Conservation (phyloP, 345 rosid genomes). For the Aquilaria malaccensis region DNA sequence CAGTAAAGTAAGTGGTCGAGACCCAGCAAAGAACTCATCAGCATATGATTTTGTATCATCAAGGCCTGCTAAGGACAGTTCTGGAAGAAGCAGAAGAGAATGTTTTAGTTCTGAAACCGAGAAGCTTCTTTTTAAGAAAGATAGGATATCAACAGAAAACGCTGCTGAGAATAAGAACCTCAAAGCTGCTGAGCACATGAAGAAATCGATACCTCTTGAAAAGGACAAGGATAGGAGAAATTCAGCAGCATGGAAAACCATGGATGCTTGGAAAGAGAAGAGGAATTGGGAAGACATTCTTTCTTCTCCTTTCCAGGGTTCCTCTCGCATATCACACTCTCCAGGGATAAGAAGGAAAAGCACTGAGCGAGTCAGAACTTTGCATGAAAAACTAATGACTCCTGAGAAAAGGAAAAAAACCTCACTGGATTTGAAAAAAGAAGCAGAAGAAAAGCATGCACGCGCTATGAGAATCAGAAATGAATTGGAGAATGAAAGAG, state of each 20-base stretch:
- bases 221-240: conserved; percentile 57
- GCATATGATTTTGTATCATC: conserved; percentile 21
- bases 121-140: conserved; percentile 36
- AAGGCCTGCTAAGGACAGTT: conserved; percentile 23
- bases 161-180: conserved; percentile 26
- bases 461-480: conserved; percentile 67
- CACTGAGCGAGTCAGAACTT: conserved; percentile 57
- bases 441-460: conserved; percentile 74
- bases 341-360: conserved; percentile 65
- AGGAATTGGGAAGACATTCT: conserved; percentile 77
- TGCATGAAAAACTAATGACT: conserved; percentile 67
- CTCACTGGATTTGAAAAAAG: conserved; percentile 57
- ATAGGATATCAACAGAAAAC: conserved; percentile 26
- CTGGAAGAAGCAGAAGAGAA: conserved; percentile 46
- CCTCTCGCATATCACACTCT: conserved; percentile 55
- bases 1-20: conserved; percentile 25
- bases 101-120: conserved; percentile 31
- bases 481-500: conserved; percentile 70
- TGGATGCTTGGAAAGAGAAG: conserved; percentile 84
- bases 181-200: conserved; percentile 30
- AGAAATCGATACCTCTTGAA: conserved; percentile 34
- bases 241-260: conserved; percentile 43
- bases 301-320: conserved; percentile 50
- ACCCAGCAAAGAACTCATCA: conserved; percentile 19
- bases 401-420: conserved; percentile 78